Evolutionary conservation across 2,329 filamentous ascomycete species (phyloP).

Genomic region (Trichoderma guizhouense): DNA sequence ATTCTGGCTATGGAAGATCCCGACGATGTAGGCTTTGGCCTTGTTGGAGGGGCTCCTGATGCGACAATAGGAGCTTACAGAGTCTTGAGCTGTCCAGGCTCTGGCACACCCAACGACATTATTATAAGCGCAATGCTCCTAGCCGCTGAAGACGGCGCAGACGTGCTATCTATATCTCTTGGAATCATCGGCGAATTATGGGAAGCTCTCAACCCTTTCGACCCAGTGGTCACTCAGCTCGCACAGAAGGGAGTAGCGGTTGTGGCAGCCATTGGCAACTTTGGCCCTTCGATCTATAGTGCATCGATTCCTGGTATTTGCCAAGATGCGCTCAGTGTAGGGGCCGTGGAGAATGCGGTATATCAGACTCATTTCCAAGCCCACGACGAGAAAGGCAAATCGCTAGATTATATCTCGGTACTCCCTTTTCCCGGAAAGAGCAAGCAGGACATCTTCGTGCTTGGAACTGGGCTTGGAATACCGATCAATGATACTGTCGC

Average conservation of each 20-base stretch:
- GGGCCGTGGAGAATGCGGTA: neutral
- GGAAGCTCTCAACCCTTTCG: constrained; percentile 40
- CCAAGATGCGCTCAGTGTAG: too few species aligned
- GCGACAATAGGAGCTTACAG: constrained; percentile 51
- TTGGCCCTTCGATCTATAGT: neutral
- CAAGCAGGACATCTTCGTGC: too few species aligned
- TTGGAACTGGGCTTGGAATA: neutral
- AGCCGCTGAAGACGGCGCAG: constrained; percentile 49
- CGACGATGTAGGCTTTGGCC: constrained; percentile 36
- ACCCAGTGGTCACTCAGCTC: constrained; percentile 40
- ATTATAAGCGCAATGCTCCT: constrained; percentile 52
- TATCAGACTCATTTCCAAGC: neutral
- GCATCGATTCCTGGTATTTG: too few species aligned
- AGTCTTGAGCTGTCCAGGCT: constrained; percentile 47
- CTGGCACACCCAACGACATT: constrained; percentile 45
- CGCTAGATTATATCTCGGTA: neutral
- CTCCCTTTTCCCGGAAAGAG: neutral
- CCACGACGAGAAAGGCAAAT: neutral
- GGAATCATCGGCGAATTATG: constrained; percentile 22
- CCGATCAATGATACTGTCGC: neutral
- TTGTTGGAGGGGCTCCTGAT: constrained; percentile 50
- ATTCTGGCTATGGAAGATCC: constrained; percentile 33
- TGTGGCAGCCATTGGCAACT: constrained; percentile 28
- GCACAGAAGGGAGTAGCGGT: constrained; percentile 24
- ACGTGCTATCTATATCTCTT: constrained; percentile 27